phyloP scores from a whole-genome alignment of 371 early-diverging fungal species.

The Rhizopus sp. region DNA sequence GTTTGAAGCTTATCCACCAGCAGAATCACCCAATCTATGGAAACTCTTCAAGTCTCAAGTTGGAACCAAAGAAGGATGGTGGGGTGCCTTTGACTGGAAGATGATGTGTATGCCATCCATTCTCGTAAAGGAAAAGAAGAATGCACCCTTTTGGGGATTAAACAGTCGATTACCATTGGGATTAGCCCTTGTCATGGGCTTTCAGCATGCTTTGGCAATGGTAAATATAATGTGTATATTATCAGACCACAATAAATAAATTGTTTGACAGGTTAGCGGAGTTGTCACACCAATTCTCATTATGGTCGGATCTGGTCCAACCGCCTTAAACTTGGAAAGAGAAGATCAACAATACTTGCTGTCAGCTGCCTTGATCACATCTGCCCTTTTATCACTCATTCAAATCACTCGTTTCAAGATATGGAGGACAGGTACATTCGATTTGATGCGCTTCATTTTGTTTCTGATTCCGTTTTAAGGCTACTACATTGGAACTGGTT shows the following conservation, averaged over 20 bases:
- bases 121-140: slow-evolving; percentile 32
- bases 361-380: slow-evolving; percentile 59
- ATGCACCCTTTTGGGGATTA: slow-evolving; percentile 63
- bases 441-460: neutral
- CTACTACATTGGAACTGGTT: slow-evolving; percentile 59
- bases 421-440: slow-evolving; percentile 34
- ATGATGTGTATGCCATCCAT: slow-evolving; percentile 55
- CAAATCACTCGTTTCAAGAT: slow-evolving; percentile 64
- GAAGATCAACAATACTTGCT: slow-evolving; percentile 56
- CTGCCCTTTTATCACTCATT: slow-evolving; percentile 54
- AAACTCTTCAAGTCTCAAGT: slow-evolving; percentile 39
- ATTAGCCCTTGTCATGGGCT: slow-evolving; percentile 60
- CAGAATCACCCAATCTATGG: slow-evolving; percentile 31
- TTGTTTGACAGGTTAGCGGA: slow-evolving; percentile 56
- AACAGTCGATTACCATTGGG: slow-evolving; percentile 57
- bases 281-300: slow-evolving; percentile 63
- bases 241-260: neutral
- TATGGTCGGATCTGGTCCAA: slow-evolving; percentile 53
- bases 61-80: slow-evolving; percentile 61
- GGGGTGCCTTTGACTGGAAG: slow-evolving; percentile 60
- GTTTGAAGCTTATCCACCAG: slow-evolving; percentile 43
- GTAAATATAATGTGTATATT: slow-evolving; percentile 12
- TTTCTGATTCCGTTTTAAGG: slow-evolving; percentile 15
- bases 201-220: slow-evolving; percentile 60
- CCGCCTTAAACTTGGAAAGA: slow-evolving; percentile 47